Base-by-base conservation (phyloP, 768 basidiomycete genomes). In the Rhizopogon salebrosus region DNA sequence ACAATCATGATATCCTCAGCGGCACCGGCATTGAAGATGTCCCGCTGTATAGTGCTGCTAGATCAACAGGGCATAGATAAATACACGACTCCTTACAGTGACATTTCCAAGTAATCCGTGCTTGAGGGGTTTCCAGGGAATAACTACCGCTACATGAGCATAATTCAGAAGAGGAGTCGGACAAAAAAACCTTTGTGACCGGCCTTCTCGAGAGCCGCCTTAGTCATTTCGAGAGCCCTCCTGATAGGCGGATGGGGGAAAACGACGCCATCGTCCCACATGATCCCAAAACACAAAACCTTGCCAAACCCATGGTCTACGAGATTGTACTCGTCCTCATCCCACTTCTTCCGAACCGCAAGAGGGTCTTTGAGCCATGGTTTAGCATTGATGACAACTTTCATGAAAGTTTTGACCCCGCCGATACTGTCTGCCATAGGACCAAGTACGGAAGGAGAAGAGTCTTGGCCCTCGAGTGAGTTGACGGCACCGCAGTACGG, bases 381-480 rank as follows among this genome's bases (percentile, higher is more conserved):
- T 54, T 78, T 71, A 23, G 70, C 61, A 56, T 74, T 78, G 13
- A 86, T 60, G 23, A 93, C 77, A 0, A 80, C 76, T 62, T 85
- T 75, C 65, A 80, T 78, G 67, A 92, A 92, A 0, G 66, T 56
- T 61, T 80, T 84, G 52, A 92, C 65, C n/a, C 79, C 87, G 8
- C 64, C 70, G 42, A 91, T 56, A 29, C 80, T 80, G 39, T 69
- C 72, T 1, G 80, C 70, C 45, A 92, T 70, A 4, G 92, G 91
- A 0, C 92, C 92, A 13, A 91, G 72, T 24, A 90, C 86, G 2
- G 87, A 87, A 3, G 72, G 71, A 27, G 88, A 60, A 13, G 84
- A 80, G 54, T 91, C 88, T 62, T 86, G 82, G n/a, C 91, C 91
- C 64, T 84, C 78, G 23, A 82, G 61, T 2, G 82, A 78, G 65